A percentile compares a stretch with the other conserved stretches of the same genome.
phyloP scores from a whole-genome alignment of 129 eudicot species.

The Daucus carota region DNA sequence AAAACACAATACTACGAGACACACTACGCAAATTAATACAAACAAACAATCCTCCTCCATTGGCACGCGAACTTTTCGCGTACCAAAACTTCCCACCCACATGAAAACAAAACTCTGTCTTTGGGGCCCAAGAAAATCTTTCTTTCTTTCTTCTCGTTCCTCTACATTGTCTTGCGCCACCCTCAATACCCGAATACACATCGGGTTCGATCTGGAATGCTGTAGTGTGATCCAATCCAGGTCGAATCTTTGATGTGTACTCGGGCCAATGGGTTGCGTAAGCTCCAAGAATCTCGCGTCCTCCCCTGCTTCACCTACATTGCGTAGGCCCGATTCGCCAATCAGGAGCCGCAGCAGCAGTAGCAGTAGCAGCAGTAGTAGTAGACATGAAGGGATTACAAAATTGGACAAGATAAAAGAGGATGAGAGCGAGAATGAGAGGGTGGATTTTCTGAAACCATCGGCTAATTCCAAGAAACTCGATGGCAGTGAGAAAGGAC shows the following conservation, averaged over 20 bases:
- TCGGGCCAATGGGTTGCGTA: conserved; percentile 81
- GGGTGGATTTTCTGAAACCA: not conserved
- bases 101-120: not conserved
- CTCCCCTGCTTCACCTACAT: not conserved
- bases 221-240: conserved; percentile 23
- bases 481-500: conserved; percentile 11
- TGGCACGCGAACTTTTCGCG: not conserved
- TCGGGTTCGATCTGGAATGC: conserved; percentile 35
- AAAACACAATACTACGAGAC: too few species aligned
- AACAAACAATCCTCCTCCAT: conserved; percentile 1
- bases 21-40: too few species aligned
- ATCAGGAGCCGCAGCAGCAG: not conserved
- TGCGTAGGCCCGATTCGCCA: not conserved
- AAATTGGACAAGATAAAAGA: conserved; percentile 25
- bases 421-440: conserved; percentile 22
- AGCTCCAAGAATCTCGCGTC: conserved; percentile 51
- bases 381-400: conserved; percentile 5
- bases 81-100: not conserved
- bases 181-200: conserved; percentile 26
- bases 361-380: not conserved
- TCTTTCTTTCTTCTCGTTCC: not conserved
- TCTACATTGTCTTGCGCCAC: conserved; percentile 1
- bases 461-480: conserved; percentile 6
- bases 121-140: not conserved
- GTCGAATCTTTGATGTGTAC: conserved; percentile 53